Percentiles rank a stretch among this genome's conserved stretches.
These are phyloP conservation scores for Cladorrhinum sp. DNA, from an alignment of 2,329 filamentous ascomycete species.

Conservation along the genomic window DNA sequence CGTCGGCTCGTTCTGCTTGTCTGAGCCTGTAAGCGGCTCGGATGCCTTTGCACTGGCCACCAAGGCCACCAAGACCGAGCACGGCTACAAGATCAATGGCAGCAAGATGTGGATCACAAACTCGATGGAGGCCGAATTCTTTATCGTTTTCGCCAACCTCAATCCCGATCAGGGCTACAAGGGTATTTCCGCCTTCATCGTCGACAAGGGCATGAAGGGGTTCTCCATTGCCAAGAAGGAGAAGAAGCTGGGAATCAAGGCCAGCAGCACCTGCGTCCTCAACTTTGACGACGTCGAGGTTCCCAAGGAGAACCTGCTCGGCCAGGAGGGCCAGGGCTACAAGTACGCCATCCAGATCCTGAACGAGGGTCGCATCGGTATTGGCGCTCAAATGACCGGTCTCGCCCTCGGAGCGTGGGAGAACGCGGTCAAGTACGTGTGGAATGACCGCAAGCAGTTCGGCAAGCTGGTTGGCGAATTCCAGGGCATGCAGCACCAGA, in stretches of 20 bases:
- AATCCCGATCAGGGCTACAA: constrained; percentile 91
- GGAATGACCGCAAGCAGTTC: constrained; percentile 98
- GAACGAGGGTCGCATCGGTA: constrained; percentile 96
- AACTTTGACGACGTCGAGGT: constrained; percentile 96
- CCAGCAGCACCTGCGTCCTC: constrained; percentile 93
- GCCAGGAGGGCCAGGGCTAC: constrained; percentile 87
- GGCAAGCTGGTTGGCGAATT: constrained; percentile 91
- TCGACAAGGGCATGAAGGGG: constrained; percentile 84
- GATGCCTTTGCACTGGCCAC: constrained; percentile 95
- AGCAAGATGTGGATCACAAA: constrained; percentile 99
- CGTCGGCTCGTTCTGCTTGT: constrained; percentile 88
- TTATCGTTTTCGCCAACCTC: constrained; percentile 97
- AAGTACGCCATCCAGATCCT: constrained; percentile 94
- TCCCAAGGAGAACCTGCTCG: constrained; percentile 82
- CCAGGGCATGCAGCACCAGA: constrained; percentile 99
- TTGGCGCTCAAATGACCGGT: constrained; percentile 98
- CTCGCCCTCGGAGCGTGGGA: constrained; percentile 92
- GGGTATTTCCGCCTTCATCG: constrained; percentile 92
- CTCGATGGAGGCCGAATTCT: constrained; percentile 87
- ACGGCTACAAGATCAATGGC: constrained; percentile 83
- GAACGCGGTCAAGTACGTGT: constrained; percentile 89
- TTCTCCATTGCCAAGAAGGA: constrained; percentile 99
- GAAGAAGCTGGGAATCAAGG: constrained; percentile 97
- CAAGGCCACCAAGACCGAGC: constrained; percentile 77
- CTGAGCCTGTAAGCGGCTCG: constrained; percentile 87